phyloP scores from a whole-genome alignment of 768 basidiomycete genomes.

The Crepidotus variabilis region DNA sequence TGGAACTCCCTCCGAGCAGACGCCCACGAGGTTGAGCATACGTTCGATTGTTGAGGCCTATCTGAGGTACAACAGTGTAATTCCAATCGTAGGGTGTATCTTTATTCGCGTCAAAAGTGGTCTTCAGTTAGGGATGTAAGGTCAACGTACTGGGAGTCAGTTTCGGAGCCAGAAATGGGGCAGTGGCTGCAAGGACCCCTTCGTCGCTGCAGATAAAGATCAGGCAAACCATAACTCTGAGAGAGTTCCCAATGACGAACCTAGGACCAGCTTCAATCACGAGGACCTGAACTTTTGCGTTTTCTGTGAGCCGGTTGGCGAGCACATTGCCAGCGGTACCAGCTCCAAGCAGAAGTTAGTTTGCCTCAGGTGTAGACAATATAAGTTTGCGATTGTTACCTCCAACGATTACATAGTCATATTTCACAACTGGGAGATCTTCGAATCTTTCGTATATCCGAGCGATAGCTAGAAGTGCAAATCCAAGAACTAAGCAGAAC shows the following conservation, averaged over 20 bases:
- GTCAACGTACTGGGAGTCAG: slow-evolving; percentile 15
- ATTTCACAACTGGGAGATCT: slow-evolving; percentile 9
- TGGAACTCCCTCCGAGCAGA: slow-evolving; percentile 30
- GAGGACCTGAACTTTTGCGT: slow-evolving; percentile 36
- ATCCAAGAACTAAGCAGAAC: no score
- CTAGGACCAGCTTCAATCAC: slow-evolving; percentile 56
- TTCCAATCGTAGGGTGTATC: slow-evolving; percentile 29
- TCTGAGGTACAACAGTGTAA: slow-evolving; percentile 27
- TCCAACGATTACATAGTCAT: slow-evolving; percentile 15
- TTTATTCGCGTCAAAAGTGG: no score
- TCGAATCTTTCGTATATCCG: slow-evolving; percentile 9
- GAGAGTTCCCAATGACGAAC: no score
- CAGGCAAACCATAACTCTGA: no score
- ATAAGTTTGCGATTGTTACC: slow-evolving; percentile 5
- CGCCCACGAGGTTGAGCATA: slow-evolving; percentile 30
- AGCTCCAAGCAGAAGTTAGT: slow-evolving; percentile 13
- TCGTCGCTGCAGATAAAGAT: slow-evolving; percentile 16
- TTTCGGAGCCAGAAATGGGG: slow-evolving; percentile 19
- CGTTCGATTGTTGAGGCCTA: slow-evolving; percentile 23
- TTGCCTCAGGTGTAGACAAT: not conserved
- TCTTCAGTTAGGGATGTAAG: no score
- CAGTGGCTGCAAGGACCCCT: slow-evolving; percentile 16
- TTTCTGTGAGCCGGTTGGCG: slow-evolving; percentile 47
- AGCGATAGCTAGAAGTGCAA: slow-evolving; percentile 2
- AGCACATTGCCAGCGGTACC: slow-evolving; percentile 57